Evolutionary conservation across 257 asterid genomes (phyloP).

Genomic region (Solanum sejunctum): DNA sequence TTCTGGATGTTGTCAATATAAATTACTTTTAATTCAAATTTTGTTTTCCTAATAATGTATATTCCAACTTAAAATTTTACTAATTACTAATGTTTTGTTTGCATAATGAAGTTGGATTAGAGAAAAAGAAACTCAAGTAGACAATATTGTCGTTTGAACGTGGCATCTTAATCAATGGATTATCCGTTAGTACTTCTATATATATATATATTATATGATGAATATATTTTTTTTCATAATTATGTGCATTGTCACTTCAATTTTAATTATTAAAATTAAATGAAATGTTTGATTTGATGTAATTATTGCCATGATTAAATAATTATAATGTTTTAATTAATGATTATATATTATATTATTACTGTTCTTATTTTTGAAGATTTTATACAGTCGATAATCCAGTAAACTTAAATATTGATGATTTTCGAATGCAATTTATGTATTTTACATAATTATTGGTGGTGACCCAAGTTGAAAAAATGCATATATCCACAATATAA

Average conservation of each 20-base stretch:
- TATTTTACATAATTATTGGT: neutral
- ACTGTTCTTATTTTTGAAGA: too few species aligned
- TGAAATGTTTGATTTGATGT: neutral
- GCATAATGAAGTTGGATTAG: neutral
- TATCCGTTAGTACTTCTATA: neutral
- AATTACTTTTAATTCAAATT: too few species aligned
- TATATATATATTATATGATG: neutral
- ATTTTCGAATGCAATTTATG: too few species aligned
- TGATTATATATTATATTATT: too few species aligned
- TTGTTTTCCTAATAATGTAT: too few species aligned
- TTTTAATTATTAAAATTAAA: too few species aligned
- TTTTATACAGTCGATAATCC: too few species aligned
- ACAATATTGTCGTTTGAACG: neutral
- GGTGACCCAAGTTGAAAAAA: neutral
- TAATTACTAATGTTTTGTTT: too few species aligned
- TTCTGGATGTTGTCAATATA: too few species aligned
- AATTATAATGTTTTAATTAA: neutral
- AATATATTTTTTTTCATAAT: neutral
- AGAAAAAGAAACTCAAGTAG: neutral
- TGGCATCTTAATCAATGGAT: neutral
- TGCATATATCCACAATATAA: neutral
- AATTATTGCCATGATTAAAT: neutral
- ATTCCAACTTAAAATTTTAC: too few species aligned
- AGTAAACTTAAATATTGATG: too few species aligned
- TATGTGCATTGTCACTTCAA: neutral